Base-by-base conservation (phyloP, 331 rosid species). In the Malus hybrid region DNA sequence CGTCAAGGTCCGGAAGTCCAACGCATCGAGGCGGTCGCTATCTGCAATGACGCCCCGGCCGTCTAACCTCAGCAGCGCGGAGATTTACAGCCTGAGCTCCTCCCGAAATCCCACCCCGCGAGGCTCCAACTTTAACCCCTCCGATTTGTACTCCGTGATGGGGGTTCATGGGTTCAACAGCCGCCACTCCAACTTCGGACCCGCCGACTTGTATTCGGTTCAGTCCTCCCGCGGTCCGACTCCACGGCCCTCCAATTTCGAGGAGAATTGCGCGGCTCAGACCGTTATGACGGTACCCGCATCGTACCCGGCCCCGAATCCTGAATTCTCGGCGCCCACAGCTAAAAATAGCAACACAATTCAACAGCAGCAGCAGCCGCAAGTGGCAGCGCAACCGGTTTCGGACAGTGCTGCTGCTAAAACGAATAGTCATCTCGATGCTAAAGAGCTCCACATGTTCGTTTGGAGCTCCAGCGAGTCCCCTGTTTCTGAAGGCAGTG, bases 281-380 rank as follows among this genome's bases (percentile, higher is more conserved):
- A 59, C 87, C 0, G 78, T 67, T 1, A 66, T 83, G 68, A 85
- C 91, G 0, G 93, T 76, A 0, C 85, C 97, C 4, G 59, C 89
- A 0, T 73, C 96, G 2, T 94, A 94, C 85, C 99, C 99, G 12
- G 97, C 97, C 36, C 99, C 99, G 0, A 95, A 95, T 78, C 99
- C 98, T 2, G 97, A 95, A 60, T 92, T 90, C 71, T 83, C 97
- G 0, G 84, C 92, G 3, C 76, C 85, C 4, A 44, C 80, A n/a
- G 75, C 80, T 4, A 89, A 87, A 74, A 77, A 73, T 1, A 31
- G 15, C 18, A 48, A 46, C 2, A 91, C 82, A 66, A 82, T 31
- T 19, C 86, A 86, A 9, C 89, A 79, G 8, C 73, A 27, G 11
- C 76, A 6, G 22, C 69, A 36, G 0, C 81, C 73, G 6, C 85